A percentile compares a stretch with the other conserved stretches of the same genome.
phyloP scores from a whole-genome alignment of 345 rosid species.

The Camelina neglecta region DNA sequence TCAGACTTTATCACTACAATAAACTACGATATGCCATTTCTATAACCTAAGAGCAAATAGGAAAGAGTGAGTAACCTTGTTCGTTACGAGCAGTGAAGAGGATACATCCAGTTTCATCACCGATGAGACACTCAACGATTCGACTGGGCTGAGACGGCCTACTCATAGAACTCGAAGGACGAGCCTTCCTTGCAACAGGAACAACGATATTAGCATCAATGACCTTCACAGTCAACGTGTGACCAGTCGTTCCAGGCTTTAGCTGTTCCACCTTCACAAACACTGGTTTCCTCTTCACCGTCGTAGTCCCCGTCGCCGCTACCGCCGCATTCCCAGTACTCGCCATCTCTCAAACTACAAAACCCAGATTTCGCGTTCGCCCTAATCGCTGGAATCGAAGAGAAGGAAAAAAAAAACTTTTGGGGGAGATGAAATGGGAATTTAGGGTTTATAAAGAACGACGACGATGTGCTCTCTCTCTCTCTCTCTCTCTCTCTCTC shows the following conservation, averaged over 20 bases:
- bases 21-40: neutral
- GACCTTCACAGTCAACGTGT: constrained; percentile 67
- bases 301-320: constrained; percentile 32
- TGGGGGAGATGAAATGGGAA: neutral
- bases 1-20: neutral
- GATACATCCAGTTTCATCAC: constrained; percentile 76
- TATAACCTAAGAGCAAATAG: neutral
- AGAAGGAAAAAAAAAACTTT: neutral
- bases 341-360: constrained; percentile 33
- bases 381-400: constrained; percentile 28
- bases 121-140: constrained; percentile 80
- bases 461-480: constrained; percentile 17
- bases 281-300: constrained; percentile 67
- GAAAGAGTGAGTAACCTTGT: constrained; percentile 54
- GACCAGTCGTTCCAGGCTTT: constrained; percentile 75
- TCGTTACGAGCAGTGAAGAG: constrained; percentile 92
- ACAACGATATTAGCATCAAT: constrained; percentile 55
- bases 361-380: constrained; percentile 27
- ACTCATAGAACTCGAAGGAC: constrained; percentile 52
- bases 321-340: constrained; percentile 38
- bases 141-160: constrained; percentile 62
- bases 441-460: constrained; percentile 40
- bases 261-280: constrained; percentile 70
- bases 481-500: too few species aligned
- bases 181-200: constrained; percentile 53